These are phyloP conservation scores for Podospora pseudoanserina DNA, from an alignment of 495 filamentous ascomycete species.

Conservation along the genomic window DNA sequence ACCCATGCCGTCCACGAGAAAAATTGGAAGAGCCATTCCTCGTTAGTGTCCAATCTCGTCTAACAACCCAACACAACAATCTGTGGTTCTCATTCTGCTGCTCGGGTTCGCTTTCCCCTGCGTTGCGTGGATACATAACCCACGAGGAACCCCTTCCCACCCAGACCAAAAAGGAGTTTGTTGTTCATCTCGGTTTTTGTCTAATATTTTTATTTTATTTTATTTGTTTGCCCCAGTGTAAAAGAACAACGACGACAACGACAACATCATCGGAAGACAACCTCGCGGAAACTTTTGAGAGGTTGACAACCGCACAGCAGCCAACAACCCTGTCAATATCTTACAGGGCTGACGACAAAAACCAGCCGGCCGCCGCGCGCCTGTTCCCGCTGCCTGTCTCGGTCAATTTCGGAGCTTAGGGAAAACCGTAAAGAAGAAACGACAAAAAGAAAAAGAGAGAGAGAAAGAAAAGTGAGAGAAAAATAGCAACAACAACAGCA, in stretches of 20 bases:
- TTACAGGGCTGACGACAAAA: neutral
- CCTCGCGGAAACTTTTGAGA: neutral
- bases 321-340: slow-evolving; percentile 1
- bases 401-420: slow-evolving; percentile 21
- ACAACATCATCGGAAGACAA: slow-evolving; percentile 7
- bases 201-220: neutral
- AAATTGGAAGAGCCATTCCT: slow-evolving; percentile 13
- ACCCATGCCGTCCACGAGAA: slow-evolving; percentile 22
- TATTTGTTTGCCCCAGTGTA: neutral
- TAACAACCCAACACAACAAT: neutral
- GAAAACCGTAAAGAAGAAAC: slow-evolving; percentile 15
- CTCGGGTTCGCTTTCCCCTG: slow-evolving; percentile 5
- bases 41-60: slow-evolving; percentile 15
- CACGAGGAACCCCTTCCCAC: slow-evolving; percentile 15
- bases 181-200: neutral
- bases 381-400: slow-evolving; percentile 21
- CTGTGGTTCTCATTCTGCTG: neutral
- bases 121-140: slow-evolving; percentile 28
- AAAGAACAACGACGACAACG: neutral
- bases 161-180: slow-evolving; percentile 4
- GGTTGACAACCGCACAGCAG: neutral
- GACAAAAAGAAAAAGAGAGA: slow-evolving; percentile 2
- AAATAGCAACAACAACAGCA: neutral
- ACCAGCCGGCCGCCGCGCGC: neutral
- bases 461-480: neutral